A percentile compares a stretch with the other conserved stretches of the same genome.
These are phyloP conservation scores for Trichodelitschia bisporula DNA, from an alignment of 495 filamentous ascomycete species.

Conservation along the genomic window DNA sequence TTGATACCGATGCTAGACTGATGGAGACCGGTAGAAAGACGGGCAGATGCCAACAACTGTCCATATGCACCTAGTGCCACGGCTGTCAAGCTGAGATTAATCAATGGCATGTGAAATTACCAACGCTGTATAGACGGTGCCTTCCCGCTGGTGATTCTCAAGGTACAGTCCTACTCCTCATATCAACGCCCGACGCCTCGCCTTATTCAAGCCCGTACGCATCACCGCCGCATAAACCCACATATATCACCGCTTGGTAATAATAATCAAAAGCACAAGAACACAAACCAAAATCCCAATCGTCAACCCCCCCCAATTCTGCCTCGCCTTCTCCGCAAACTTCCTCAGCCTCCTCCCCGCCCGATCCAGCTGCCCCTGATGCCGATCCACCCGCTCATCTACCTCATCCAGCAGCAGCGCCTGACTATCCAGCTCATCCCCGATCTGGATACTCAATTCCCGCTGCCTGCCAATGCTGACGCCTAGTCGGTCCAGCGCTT, in stretches of 20 bases:
- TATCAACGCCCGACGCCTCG: no score
- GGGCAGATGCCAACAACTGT: background rate
- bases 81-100: background rate
- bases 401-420: conserved; percentile 73
- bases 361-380: conserved; percentile 45
- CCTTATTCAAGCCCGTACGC: no score
- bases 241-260: conserved; percentile 11
- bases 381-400: conserved; percentile 58
- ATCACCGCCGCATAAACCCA: no score
- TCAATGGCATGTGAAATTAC: conserved; percentile 40
- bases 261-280: conserved; percentile 17
- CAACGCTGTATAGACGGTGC: no score
- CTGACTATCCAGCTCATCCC: conserved; percentile 83
- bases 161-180: no score
- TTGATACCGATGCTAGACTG: no score
- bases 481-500: conserved; percentile 70
- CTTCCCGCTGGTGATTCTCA: no score
- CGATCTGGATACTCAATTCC: conserved; percentile 85
- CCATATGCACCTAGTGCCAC: no score
- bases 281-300: conserved; percentile 18
- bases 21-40: background rate
- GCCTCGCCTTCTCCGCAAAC: conserved; percentile 14
- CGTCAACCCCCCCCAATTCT: conserved; percentile 17
- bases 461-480: conserved; percentile 75
- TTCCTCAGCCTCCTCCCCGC: conserved; percentile 33